Percentiles rank a stretch among this genome's conserved stretches.
phyloP scores from a whole-genome alignment of 345 rosid genomes.

The Eucalyptus paniculata region DNA sequence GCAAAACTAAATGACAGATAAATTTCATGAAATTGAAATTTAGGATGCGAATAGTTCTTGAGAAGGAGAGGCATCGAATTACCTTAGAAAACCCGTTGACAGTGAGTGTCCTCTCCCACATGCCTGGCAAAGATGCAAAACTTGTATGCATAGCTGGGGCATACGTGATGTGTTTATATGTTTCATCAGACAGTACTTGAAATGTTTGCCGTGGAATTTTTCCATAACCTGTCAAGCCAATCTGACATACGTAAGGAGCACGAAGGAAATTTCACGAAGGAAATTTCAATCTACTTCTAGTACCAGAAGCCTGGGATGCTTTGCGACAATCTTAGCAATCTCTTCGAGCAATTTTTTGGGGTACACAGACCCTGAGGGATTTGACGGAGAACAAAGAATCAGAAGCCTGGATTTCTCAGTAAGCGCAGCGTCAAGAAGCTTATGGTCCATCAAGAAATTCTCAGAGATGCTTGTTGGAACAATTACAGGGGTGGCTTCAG shows the following conservation, averaged over 20 bases:
- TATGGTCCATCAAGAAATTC: constrained; percentile 79
- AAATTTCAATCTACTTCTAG: neutral
- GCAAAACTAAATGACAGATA: neutral
- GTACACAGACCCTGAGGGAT: constrained; percentile 96
- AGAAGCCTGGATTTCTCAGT: constrained; percentile 80
- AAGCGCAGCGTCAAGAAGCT: constrained; percentile 55
- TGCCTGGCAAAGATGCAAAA: constrained; percentile 90
- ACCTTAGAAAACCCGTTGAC: constrained; percentile 98
- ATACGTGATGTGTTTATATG: constrained; percentile 90
- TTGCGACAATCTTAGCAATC: constrained; percentile 72
- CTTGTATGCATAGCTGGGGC: constrained; percentile 85
- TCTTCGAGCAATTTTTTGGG: constrained; percentile 79
- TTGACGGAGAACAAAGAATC: constrained; percentile 90
- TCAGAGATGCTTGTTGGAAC: constrained; percentile 75
- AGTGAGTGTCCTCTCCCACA: constrained; percentile 93
- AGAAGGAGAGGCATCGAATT: neutral
- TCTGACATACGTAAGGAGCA: neutral
- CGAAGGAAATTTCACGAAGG: neutral
- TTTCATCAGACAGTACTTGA: constrained; percentile 91
- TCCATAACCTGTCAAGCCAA: neutral
- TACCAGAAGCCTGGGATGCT: constrained; percentile 97
- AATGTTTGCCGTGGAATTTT: neutral
- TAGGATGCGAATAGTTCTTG: neutral
- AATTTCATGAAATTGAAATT: neutral
- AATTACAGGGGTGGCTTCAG: constrained; percentile 91